Percentiles rank a stretch among this genome's conserved stretches.
phyloP scores from a whole-genome alignment of 495 filamentous ascomycete genomes.

The Podospora pseudoanserina region DNA sequence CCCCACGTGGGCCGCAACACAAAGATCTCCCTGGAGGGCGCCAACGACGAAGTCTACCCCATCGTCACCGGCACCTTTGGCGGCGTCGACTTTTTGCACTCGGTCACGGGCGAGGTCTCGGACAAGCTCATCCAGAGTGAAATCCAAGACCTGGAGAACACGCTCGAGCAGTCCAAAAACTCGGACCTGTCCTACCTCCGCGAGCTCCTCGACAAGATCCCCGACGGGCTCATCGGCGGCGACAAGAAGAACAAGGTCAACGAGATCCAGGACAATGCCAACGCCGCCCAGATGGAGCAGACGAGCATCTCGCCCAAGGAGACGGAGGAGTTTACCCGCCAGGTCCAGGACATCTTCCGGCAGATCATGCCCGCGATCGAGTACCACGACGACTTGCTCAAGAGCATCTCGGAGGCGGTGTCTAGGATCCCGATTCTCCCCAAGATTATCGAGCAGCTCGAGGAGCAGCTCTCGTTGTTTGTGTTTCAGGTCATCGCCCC shows the following conservation, averaged over 20 bases:
- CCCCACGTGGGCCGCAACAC: constrained; percentile 77
- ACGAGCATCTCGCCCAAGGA: constrained; percentile 64
- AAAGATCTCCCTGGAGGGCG: constrained; percentile 61
- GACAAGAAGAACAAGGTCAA: constrained; percentile 64
- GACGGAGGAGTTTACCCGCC: constrained; percentile 68
- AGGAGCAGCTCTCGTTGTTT: constrained; percentile 76
- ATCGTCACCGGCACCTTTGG: constrained; percentile 88
- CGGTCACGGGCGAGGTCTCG: constrained; percentile 80
- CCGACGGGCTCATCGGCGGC: constrained; percentile 67
- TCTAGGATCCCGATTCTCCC: constrained; percentile 77
- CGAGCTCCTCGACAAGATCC: constrained; percentile 72
- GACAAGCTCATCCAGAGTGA: constrained; percentile 88
- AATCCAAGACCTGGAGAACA: constrained; percentile 74
- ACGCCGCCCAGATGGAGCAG: constrained; percentile 62
- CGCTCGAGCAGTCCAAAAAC: constrained; percentile 57
- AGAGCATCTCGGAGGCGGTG: constrained; percentile 69
- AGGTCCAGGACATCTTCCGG: constrained; percentile 61
- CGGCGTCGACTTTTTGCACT: constrained; percentile 81
- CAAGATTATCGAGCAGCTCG: constrained; percentile 72
- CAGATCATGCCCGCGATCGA: constrained; percentile 82
- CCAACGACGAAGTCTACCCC: constrained; percentile 63
- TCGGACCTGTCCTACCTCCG: constrained; percentile 64
- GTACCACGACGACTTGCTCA: constrained; percentile 84
- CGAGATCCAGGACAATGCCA: constrained; percentile 64
- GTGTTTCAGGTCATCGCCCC: constrained; percentile 84